Base-by-base conservation (phyloP, 1,284 basidiomycete genomes). In the Ustilago curta region DNA sequence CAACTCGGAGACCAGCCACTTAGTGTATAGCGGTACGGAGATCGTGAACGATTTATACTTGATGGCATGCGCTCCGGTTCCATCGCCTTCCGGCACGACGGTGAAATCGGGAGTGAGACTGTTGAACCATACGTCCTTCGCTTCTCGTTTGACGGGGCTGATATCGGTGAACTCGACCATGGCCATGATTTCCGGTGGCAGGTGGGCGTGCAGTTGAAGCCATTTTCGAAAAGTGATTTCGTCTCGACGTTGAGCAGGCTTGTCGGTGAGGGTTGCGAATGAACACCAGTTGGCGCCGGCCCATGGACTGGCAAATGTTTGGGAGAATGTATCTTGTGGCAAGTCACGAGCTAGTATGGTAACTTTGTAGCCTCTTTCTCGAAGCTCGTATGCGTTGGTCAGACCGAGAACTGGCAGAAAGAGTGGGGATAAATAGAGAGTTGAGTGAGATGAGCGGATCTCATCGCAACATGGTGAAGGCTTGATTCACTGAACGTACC, bases 211-310 rank as follows among this genome's bases (percentile, higher is more conserved):
- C 4, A 81, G 64, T 45, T 64, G 18, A 6, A 57, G 49, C 70
- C 77, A 81, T n/a, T 59, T 66, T 3, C 45, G 47, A 55, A 75
- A 81, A 2, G 78, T 80, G 50, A 59, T 45, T 9, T 57, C 63
- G 43, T 81, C 79, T 1, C 76, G 60, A 8, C 67, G 59, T 19
- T 70, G 69, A 1, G 60, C 47, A 2, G 56, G 27, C 18, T 57
- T 63, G 32, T 70, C 67, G 79, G 39, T 74, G 59, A 51, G 70
- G 87, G 87, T 57, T 85, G 87, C 50, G 88, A 88, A 88, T 4
- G 90, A 89, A 18, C 88, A 88, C 90, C 90, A 91, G 82, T 90
- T 90, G 39, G 90, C 90, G 21, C 91, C 90, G 88, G 91, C 91
- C 89, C 91, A 92, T 0, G 91, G 91, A 64, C 88, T 89, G 0